A percentile compares a stretch with the other conserved stretches of the same genome.
phyloP scores from a whole-genome alignment of 2,329 filamentous ascomycete species.

The Colletotrichum endophyticum region DNA sequence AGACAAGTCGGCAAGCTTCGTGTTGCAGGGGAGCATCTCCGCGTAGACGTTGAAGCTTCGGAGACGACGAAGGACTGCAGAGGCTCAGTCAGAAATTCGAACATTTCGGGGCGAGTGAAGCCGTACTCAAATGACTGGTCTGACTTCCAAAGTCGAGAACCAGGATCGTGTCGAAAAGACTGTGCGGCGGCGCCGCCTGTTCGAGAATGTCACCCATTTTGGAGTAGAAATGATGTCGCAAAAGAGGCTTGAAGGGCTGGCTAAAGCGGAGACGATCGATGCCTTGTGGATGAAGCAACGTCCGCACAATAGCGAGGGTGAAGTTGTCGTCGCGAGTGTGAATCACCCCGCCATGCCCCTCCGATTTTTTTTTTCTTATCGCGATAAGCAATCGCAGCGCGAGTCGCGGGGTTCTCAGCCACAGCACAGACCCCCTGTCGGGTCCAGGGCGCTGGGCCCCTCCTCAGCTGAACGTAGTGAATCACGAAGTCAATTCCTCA shows the following conservation, averaged over 20 bases:
- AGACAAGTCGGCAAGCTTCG: constrained; percentile 76
- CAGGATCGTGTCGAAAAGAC: constrained; percentile 63
- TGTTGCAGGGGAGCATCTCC: constrained; percentile 88
- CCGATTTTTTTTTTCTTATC: neutral
- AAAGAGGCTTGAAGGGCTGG: neutral
- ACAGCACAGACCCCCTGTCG: neutral
- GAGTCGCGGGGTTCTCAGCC: neutral
- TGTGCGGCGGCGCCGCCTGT: constrained; percentile 38
- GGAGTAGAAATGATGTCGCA: neutral
- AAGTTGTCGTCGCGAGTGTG: neutral
- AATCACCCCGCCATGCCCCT: neutral
- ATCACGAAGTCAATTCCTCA: neutral
- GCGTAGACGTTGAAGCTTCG: constrained; percentile 82
- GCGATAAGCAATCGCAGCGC: neutral
- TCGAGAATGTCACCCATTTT: constrained; percentile 1
- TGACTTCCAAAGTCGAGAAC: constrained; percentile 68
- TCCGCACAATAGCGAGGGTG: neutral
- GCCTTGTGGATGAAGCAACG: neutral
- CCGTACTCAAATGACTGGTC: neutral
- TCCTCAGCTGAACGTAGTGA: neutral
- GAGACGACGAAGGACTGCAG: constrained; percentile 67
- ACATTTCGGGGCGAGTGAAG: constrained; percentile 76
- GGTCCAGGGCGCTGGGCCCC: neutral
- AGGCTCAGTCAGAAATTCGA: neutral
- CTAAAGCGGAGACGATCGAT: neutral